phyloP scores from a whole-genome alignment of 371 early-diverging fungal genomes.

The Lichtheimia ramosa region DNA sequence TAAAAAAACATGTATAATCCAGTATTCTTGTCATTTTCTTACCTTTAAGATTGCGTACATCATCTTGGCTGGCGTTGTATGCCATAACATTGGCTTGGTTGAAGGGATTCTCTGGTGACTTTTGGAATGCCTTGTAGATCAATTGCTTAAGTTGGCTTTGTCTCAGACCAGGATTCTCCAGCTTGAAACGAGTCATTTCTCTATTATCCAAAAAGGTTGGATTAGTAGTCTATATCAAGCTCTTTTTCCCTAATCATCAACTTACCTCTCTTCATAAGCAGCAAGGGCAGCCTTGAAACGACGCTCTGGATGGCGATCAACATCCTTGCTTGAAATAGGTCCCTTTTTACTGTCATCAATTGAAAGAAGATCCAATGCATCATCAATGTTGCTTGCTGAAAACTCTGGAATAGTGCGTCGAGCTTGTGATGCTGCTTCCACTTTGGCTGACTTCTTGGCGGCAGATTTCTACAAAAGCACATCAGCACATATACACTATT shows the following conservation, averaged over 20 bases:
- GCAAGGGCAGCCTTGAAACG: slow-evolving; percentile 80
- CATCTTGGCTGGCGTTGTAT: slow-evolving; percentile 71
- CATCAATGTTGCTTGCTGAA: slow-evolving; percentile 77
- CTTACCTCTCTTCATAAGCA: slow-evolving; percentile 65
- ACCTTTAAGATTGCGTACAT: slow-evolving; percentile 47
- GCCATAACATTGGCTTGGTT: slow-evolving; percentile 72
- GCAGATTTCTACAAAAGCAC: slow-evolving; percentile 49
- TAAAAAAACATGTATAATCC: neutral
- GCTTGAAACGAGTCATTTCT: slow-evolving; percentile 57
- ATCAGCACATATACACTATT: too few relatives aligned
- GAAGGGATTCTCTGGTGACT: slow-evolving; percentile 86
- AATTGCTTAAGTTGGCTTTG: slow-evolving; percentile 74
- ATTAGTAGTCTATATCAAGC: neutral
- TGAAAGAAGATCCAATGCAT: slow-evolving; percentile 71
- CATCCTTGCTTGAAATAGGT: slow-evolving; percentile 44
- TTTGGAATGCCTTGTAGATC: slow-evolving; percentile 76
- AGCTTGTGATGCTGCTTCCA: slow-evolving; percentile 43
- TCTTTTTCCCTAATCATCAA: neutral
- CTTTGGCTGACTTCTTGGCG: slow-evolving; percentile 52
- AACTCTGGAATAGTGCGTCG: slow-evolving; percentile 62
- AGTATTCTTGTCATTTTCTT: slow-evolving; percentile 1
- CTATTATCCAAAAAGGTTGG: slow-evolving; percentile 7
- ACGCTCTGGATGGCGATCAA: slow-evolving; percentile 86
- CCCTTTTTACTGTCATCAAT: slow-evolving; percentile 37
- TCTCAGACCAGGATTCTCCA: slow-evolving; percentile 76